phyloP scores from a whole-genome alignment of 2,329 filamentous ascomycete genomes.

The Knufia petricola region DNA sequence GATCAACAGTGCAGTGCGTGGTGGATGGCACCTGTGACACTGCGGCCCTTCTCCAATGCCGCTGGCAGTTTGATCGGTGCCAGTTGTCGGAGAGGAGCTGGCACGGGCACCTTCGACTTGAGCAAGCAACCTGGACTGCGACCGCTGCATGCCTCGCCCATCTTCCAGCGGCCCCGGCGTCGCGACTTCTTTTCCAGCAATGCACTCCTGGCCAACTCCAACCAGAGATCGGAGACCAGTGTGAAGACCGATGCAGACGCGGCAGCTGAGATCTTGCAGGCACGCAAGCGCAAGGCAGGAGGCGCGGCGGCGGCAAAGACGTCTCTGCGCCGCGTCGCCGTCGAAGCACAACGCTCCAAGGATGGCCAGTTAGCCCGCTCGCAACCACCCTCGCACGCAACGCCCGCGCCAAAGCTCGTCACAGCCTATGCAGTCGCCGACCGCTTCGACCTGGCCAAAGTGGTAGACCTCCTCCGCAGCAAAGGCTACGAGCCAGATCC shows the following conservation, averaged over 20 bases:
- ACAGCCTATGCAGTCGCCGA: constrained; percentile 61
- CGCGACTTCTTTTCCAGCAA: constrained; percentile 60
- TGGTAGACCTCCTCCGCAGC: constrained; percentile 47
- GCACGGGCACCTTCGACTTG: constrained; percentile 21
- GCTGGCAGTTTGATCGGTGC: constrained; percentile 25
- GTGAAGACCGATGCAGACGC: constrained; percentile 5
- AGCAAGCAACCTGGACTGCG: constrained; percentile 28
- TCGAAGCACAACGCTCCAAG: constrained; percentile 63
- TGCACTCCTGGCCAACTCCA: constrained; percentile 30
- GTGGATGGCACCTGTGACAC: not conserved
- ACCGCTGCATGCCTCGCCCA: constrained; percentile 27
- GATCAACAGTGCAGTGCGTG: too few species aligned
- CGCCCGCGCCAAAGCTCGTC: constrained; percentile 35
- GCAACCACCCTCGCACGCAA: constrained; percentile 28
- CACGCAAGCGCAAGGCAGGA: constrained; percentile 40
- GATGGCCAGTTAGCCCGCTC: constrained; percentile 36
- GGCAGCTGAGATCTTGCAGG: constrained; percentile 18
- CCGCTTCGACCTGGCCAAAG: constrained; percentile 51
- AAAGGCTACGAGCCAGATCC: constrained; percentile 56
- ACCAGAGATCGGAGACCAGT: constrained; percentile 5
- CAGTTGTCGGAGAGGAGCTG: constrained; percentile 28
- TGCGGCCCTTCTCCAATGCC: constrained; percentile 26
- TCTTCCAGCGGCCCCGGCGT: constrained; percentile 37
- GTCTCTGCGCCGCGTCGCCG: constrained; percentile 73
- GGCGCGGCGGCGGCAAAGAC: constrained; percentile 52